Evolutionary conservation across 169 alveolate genomes (phyloP).

Genomic region (Blepharisma undulans): DNA sequence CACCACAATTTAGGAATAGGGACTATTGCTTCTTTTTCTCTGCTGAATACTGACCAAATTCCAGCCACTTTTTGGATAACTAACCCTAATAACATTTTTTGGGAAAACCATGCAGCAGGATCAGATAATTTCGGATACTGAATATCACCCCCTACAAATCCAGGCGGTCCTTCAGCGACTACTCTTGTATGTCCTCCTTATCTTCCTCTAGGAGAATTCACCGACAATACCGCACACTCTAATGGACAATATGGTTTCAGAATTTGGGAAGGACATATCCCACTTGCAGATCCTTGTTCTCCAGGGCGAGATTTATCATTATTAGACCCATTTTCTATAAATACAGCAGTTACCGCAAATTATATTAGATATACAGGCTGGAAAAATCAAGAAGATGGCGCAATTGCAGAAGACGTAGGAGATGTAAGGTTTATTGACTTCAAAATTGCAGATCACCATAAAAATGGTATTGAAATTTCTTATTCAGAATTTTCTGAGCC

Average conservation of each 20-base stretch:
- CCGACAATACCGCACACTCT: conserved; percentile 71
- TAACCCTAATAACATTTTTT: conserved; percentile 63
- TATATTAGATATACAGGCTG: conserved; percentile 53
- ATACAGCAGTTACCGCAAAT: conserved; percentile 55
- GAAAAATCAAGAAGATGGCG: conserved; percentile 64
- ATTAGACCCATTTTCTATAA: conserved; percentile 7
- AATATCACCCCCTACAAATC: conserved; percentile 55
- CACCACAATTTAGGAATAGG: conserved; percentile 58
- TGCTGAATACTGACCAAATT: conserved; percentile 70
- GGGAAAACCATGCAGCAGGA: conserved; percentile 74
- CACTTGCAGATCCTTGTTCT: conserved; percentile 49
- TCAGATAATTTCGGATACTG: conserved; percentile 76
- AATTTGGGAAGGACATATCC: conserved; percentile 56
- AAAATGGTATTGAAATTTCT: conserved; percentile 66
- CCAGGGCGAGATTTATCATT: conserved; percentile 7
- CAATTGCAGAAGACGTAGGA: conserved; percentile 69
- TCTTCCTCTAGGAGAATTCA: conserved; percentile 55
- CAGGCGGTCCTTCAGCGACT: conserved; percentile 71
- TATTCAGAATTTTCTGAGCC: conserved; percentile 34
- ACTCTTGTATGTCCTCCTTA: conserved; percentile 67
- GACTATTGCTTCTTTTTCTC: conserved; percentile 49
- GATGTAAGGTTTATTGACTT: conserved; percentile 50
- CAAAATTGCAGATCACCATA: conserved; percentile 55
- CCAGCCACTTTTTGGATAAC: conserved; percentile 82
- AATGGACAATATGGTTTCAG: conserved; percentile 78